Percentiles rank a stretch among this genome's conserved stretches.
phyloP scores from a whole-genome alignment of 192 early-diverging fungal genomes.

The Gigaspora rosea region DNA sequence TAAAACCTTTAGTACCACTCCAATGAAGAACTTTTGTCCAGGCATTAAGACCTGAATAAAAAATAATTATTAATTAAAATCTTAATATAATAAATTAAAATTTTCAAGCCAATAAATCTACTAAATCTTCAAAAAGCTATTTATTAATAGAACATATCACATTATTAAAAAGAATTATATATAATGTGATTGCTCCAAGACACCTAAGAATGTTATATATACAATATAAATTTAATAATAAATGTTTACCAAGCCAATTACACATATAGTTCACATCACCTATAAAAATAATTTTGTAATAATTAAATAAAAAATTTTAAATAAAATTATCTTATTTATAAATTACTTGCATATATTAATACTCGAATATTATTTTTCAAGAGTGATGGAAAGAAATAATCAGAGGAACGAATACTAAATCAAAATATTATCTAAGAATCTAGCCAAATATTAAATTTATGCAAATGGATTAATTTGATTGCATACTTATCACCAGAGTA shows the following conservation, averaged over 20 bases:
- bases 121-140: too few relatives aligned
- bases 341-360: slow-evolving; percentile 71
- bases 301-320: not conserved
- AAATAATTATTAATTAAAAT: not conserved
- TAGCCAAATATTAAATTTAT: too few relatives aligned
- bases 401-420: slow-evolving; percentile 77
- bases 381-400: slow-evolving; percentile 62
- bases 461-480: not conserved
- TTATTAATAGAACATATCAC: too few relatives aligned
- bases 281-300: not conserved
- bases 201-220: too few relatives aligned
- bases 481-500: slow-evolving; percentile 74
- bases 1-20: slow-evolving; percentile 74
- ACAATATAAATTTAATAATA: too few relatives aligned
- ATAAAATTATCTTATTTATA: too few relatives aligned
- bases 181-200: too few relatives aligned
- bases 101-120: too few relatives aligned
- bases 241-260: slow-evolving; percentile 69
- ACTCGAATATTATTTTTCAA: slow-evolving; percentile 81
- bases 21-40: slow-evolving; percentile 87
- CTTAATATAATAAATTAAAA: too few relatives aligned
- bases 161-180: too few relatives aligned
- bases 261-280: slow-evolving; percentile 95
- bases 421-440: too few relatives aligned
- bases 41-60: slow-evolving; percentile 81